Evolutionary conservation across 2,329 filamentous ascomycete species (phyloP).

Genomic region (Nannizzia gypsea): DNA sequence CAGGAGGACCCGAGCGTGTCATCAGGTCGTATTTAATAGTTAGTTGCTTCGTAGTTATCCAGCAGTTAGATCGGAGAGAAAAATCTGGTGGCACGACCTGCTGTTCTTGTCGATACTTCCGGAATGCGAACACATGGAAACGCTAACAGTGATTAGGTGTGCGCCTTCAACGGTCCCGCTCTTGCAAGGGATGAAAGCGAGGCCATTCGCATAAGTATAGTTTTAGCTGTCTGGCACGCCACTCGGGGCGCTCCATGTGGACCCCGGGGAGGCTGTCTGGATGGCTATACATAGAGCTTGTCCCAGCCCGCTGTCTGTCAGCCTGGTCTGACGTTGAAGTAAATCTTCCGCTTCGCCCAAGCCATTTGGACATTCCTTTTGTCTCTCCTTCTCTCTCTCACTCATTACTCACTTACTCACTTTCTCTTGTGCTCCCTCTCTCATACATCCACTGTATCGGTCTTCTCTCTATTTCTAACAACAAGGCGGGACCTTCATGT

Average conservation of each 20-base stretch:
- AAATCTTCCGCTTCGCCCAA: neutral
- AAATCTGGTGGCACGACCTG: neutral
- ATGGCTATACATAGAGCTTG: conserved; percentile 1
- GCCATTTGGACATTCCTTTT: neutral
- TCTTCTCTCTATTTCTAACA: neutral
- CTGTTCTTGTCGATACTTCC: neutral
- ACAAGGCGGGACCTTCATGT: neutral
- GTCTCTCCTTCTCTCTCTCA: neutral
- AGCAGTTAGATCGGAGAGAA: neutral
- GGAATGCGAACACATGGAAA: conserved; percentile 2
- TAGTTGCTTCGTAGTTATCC: no score
- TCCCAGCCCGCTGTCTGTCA: neutral
- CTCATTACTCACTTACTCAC: neutral
- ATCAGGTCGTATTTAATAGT: no score
- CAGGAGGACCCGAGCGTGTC: no score
- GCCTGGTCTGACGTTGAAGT: neutral
- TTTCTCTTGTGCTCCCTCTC: neutral
- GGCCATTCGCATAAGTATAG: neutral
- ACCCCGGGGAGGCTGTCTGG: neutral
- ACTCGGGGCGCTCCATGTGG: neutral
- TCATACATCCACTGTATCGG: neutral
- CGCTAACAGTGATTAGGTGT: neutral
- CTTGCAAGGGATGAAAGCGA: neutral
- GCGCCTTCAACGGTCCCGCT: neutral
- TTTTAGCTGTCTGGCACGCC: neutral